phyloP scores from a whole-genome alignment of 108 stramenopile genomes.

The Parmales sp. region DNA sequence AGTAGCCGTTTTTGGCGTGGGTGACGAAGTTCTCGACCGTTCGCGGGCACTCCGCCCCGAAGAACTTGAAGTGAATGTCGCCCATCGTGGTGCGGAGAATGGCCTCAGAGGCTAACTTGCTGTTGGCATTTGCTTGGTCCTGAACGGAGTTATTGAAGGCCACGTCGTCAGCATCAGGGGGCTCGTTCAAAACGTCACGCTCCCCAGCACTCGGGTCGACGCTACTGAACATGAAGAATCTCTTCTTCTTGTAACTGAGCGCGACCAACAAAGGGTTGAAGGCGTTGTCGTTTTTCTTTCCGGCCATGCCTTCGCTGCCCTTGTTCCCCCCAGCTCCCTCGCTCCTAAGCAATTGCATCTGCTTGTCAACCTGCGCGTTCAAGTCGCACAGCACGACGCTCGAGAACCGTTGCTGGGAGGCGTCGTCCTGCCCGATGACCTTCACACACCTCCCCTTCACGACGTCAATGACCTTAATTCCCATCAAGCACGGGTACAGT shows the following conservation, averaged over 20 bases:
- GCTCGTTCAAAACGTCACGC: slow-evolving; percentile 91
- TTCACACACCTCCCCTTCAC: slow-evolving; percentile 55
- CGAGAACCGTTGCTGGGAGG: slow-evolving; percentile 70
- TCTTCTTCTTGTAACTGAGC: slow-evolving; percentile 71
- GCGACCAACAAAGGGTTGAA: slow-evolving; percentile 68
- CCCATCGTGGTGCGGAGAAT: slow-evolving; percentile 92
- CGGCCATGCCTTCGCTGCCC: slow-evolving; percentile 30
- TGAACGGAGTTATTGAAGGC: not conserved
- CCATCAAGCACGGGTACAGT: slow-evolving; percentile 73
- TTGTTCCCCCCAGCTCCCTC: slow-evolving; percentile 21
- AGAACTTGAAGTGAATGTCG: slow-evolving; percentile 83
- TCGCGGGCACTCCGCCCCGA: slow-evolving; percentile 69
- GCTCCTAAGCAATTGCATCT: slow-evolving; percentile 68
- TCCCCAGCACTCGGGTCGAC: slow-evolving; percentile 21
- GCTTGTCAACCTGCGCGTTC: slow-evolving; percentile 78
- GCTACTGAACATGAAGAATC: slow-evolving; percentile 85
- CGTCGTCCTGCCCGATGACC: slow-evolving; percentile 75
- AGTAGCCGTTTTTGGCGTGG: slow-evolving; percentile 83
- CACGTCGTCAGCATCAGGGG: slow-evolving; percentile 74
- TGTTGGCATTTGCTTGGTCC: slow-evolving; percentile 11
- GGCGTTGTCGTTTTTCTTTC: slow-evolving; percentile 16
- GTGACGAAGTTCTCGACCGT: slow-evolving; percentile 91
- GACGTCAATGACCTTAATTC: slow-evolving; percentile 83
- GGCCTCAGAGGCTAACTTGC: slow-evolving; percentile 46
- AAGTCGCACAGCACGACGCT: slow-evolving; percentile 70